These are phyloP conservation scores for Teratosphaeria gauchensis DNA, from an alignment of 2,329 filamentous ascomycete genomes.

Conservation along the genomic window DNA sequence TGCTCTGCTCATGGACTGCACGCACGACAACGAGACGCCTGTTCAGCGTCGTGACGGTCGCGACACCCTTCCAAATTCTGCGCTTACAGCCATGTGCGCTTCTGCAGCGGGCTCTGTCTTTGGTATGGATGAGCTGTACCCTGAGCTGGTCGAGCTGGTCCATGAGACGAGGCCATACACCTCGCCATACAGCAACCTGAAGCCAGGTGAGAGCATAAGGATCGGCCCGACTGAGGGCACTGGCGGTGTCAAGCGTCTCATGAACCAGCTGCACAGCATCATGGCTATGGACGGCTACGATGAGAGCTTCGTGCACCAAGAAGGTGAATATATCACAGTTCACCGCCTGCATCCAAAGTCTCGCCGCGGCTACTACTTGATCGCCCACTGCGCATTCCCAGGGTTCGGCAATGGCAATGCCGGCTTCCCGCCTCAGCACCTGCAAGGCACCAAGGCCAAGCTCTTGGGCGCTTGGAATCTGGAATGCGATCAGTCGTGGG, in stretches of 20 bases:
- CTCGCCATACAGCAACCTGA: slow-evolving; percentile 57
- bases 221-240: slow-evolving; percentile 71
- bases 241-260: slow-evolving; percentile 77
- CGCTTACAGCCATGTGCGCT: slow-evolving; percentile 89
- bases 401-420: slow-evolving; percentile 80
- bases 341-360: slow-evolving; percentile 89
- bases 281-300: slow-evolving; percentile 95
- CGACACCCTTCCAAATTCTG: slow-evolving; percentile 88
- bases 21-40: slow-evolving; percentile 94
- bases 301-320: slow-evolving; percentile 94
- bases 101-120: slow-evolving; percentile 93
- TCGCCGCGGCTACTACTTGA: slow-evolving; percentile 86
- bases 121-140: slow-evolving; percentile 96
- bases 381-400: slow-evolving; percentile 92
- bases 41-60: slow-evolving; percentile 90
- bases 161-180: slow-evolving; percentile 77
- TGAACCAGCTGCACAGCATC: slow-evolving; percentile 88
- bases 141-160: slow-evolving; percentile 84
- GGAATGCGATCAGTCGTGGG: slow-evolving; percentile 70
- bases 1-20: slow-evolving; percentile 97
- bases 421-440: slow-evolving; percentile 65
- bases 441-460: slow-evolving; percentile 75
- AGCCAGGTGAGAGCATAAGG: slow-evolving; percentile 41
- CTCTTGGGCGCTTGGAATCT: slow-evolving; percentile 86
- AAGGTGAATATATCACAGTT: slow-evolving; percentile 91